Evolutionary conservation across 2,329 filamentous ascomycete genomes (phyloP), one percentile per base, ranked within the genome.

Genomic region (Blastomyces silverae): DNA sequence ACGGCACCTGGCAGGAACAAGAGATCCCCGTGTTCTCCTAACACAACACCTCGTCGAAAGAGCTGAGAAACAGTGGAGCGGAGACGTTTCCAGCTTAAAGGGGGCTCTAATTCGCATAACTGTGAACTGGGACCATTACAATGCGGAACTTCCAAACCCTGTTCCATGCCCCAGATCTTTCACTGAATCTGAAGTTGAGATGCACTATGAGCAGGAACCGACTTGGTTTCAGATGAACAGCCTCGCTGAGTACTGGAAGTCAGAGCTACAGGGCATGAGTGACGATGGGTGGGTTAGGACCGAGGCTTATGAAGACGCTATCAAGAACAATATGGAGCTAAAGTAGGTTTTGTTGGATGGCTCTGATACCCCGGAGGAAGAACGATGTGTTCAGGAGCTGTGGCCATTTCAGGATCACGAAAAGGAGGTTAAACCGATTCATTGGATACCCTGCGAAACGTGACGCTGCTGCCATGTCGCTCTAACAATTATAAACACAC

Each of bases 1-100:
- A 61, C 13, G 58, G 10, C 70, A 72, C 64, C 64, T 71, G 8
- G 28, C 65, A 55, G 70, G 67, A 20, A 67, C 72, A n/a, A 62
- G 50, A 22, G 64, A 69, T 50, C 68, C 70, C 2, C 17, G 69
- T 3, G 17, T 72, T 22, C 37, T 66, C 10, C 62, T 59, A 31
- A 64, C 67, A 34, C 71, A 73, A 61, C 63, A 72, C 57, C 64
- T 71, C 2, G 70, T 72, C 8, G 68, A 71, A 58, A 55, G 39
- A 22, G 68, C 69, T 5, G 69, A 69, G 13, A 62, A 68, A 13
- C 69, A 70, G 59, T 73, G 70, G 70, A 67, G 48, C 22, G 70
- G 71, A 0, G 68, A 71, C 46, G 53, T 68, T n/a, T 66, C 73
- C 20, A 68, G 65, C 3, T 59, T 72, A 22, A 65, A 68, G 48